phyloP scores from a whole-genome alignment of 2,329 filamentous ascomycete genomes.

The Trichoderma sp. region DNA sequence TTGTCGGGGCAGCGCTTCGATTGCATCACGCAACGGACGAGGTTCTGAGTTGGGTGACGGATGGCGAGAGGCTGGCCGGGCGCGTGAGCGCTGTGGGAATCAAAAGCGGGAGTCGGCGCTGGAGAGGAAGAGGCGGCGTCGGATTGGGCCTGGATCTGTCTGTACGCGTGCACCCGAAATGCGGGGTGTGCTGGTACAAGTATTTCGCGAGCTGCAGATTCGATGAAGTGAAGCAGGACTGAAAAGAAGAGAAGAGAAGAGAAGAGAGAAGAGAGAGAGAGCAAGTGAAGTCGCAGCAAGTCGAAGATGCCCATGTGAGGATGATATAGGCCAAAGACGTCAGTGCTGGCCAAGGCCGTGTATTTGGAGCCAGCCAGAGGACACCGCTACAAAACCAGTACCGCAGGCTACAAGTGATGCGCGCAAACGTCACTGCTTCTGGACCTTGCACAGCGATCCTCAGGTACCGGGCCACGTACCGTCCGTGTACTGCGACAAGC shows the following conservation, averaged over 20 bases:
- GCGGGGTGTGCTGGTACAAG: background rate
- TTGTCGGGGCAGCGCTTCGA: background rate
- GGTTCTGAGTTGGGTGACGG: conserved; percentile 9
- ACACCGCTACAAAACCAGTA: background rate
- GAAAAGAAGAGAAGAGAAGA: background rate
- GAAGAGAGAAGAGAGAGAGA: too few relatives aligned
- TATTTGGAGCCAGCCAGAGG: background rate
- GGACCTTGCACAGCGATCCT: background rate
- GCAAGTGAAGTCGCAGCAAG: background rate
- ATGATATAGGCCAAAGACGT: background rate
- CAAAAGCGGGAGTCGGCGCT: background rate
- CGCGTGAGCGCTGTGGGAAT: conserved; percentile 15
- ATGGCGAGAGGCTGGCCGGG: background rate
- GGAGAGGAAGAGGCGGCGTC: background rate
- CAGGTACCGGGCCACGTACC: background rate
- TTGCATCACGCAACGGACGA: conserved; percentile 20
- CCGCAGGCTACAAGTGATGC: background rate
- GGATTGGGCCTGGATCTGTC: background rate
- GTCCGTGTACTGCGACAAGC: background rate
- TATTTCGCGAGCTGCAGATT: background rate
- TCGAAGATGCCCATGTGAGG: background rate
- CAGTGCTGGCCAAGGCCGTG: background rate
- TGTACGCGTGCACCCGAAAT: background rate
- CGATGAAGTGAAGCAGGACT: background rate
- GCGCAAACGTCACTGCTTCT: conserved; percentile 9